A percentile compares a stretch with the other conserved stretches of the same genome.
Conservation (phyloP, 306 rosid genomes). For the Castanopsis chinensis region DNA sequence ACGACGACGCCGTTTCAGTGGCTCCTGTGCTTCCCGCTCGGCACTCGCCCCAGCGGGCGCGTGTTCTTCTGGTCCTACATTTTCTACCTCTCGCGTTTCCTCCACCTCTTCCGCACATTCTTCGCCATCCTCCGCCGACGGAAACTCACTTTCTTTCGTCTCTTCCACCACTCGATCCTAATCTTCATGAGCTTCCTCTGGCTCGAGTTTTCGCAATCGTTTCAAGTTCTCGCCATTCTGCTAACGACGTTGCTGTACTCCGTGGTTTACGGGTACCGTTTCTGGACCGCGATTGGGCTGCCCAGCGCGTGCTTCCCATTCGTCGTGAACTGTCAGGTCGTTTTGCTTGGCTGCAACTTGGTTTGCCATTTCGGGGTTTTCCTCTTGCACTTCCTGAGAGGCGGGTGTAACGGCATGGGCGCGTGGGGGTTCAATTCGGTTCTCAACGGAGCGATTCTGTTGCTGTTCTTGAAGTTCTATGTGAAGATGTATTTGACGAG, state of each 20-base stretch:
- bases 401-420: constrained; percentile 85
- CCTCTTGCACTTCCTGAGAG: constrained; percentile 50
- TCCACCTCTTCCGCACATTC: constrained; percentile 59
- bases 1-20: constrained; percentile 63
- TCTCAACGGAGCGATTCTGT: constrained; percentile 48
- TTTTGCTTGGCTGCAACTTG: constrained; percentile 44
- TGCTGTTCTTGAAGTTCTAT: constrained; percentile 49
- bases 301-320: constrained; percentile 34
- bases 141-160: constrained; percentile 38
- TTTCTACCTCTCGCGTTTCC: constrained; percentile 71
- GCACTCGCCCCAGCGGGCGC: constrained; percentile 68
- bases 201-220: constrained; percentile 77
- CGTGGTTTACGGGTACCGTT: constrained; percentile 52
- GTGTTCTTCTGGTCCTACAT: constrained; percentile 84
- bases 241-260: constrained; percentile 41
- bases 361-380: constrained; percentile 63
- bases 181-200: constrained; percentile 61
- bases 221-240: constrained; percentile 60
- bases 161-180: constrained; percentile 48
- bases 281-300: constrained; percentile 55
- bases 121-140: constrained; percentile 48
- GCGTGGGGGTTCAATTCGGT: constrained; percentile 67
- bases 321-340: constrained; percentile 39
- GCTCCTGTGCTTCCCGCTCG: constrained; percentile 80
- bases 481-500: constrained; percentile 17